These are phyloP conservation scores for Radiomyces spectabilis DNA, from an alignment of 192 early-diverging fungal species.

Conservation along the genomic window DNA sequence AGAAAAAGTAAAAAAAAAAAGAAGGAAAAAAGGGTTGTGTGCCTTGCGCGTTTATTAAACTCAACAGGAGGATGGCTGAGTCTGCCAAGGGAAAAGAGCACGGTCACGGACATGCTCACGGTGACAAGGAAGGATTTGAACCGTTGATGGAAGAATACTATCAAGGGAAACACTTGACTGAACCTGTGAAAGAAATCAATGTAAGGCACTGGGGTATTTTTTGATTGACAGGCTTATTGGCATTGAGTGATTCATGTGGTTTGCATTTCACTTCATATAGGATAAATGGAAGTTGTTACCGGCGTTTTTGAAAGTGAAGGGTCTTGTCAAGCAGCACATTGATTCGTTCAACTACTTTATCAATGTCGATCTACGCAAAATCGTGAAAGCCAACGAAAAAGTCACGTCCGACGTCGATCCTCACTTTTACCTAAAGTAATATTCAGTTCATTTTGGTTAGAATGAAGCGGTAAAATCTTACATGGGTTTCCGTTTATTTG, in stretches of 20 bases:
- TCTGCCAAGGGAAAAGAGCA: too few species aligned
- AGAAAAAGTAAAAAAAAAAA: too few species aligned
- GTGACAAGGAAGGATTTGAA: conserved; percentile 16
- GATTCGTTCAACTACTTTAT: conserved; percentile 99
- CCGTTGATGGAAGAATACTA: conserved; percentile 21
- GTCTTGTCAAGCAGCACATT: conserved; percentile 97
- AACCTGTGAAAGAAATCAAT: conserved; percentile 30
- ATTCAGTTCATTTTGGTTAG: not conserved
- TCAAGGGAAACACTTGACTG: conserved; percentile 25
- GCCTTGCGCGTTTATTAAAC: too few species aligned
- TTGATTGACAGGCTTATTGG: too few species aligned
- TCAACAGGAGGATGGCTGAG: too few species aligned
- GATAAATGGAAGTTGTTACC: conserved; percentile 99
- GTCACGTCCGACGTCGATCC: conserved; percentile 93
- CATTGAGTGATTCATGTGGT: not conserved
- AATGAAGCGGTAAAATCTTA: not conserved
- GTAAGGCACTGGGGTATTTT: conserved; percentile 3
- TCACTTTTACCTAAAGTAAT: conserved; percentile 81
- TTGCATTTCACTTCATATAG: conserved; percentile 27
- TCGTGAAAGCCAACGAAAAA: conserved; percentile 84
- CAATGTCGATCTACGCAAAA: conserved; percentile 89
- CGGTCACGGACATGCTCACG: not conserved
- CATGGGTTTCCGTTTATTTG: not conserved
- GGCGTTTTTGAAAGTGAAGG: conserved; percentile 94
- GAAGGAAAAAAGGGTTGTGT: too few species aligned